Base-by-base conservation (phyloP, 1,284 basidiomycete species). In the Chalciporus sp. region DNA sequence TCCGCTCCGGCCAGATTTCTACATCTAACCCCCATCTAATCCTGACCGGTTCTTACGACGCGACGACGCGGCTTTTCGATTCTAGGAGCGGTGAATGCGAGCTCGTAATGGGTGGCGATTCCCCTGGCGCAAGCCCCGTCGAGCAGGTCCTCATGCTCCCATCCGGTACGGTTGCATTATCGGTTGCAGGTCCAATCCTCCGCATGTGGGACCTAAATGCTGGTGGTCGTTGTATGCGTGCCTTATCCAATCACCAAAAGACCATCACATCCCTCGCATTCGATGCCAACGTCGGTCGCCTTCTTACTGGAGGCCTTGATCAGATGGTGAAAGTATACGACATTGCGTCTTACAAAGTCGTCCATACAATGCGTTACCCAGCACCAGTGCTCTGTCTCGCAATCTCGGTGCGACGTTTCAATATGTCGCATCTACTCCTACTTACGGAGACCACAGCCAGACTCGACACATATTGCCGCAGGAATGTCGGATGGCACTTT, bases 291-390 rank as follows among this genome's bases (percentile, higher is more conserved):
- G 83, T 88, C 17, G 83, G 85, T 61, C 82, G 95, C 26, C 80
- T 99, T 3, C 78, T 99, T 44, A 95, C 93, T 0, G 97, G 92
- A 33, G 88, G 92, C 31, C 76, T 99, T 57, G 97, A 99, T 70
- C 94, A 95, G 61, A 90, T 99, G 86, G 94, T 99, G 55, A 99
- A 99, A 75, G 95, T 98, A 20, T 99, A 99, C 75, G 95, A 99
- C 69, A 87, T 96, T 46, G 86, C 91, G 66, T 88, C 89, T 37
- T 96, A 95, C 78, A 91, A 92, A 64, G 97, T 99, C 28, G 89
- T 96, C 9, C 97, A 99, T 70, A 98, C 97, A 1, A 99, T 99
- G 94, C 89, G 96, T 41, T 99, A 99, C 71, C 93, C 95, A 3
- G 92, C 95, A 1, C 94, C 95, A 1, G 76, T 99, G 4, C 78